Evolutionary conservation across 2,329 filamentous ascomycete species (phyloP), one percentile per base, ranked within the genome.

Genomic region (Thyridium curvatum): DNA sequence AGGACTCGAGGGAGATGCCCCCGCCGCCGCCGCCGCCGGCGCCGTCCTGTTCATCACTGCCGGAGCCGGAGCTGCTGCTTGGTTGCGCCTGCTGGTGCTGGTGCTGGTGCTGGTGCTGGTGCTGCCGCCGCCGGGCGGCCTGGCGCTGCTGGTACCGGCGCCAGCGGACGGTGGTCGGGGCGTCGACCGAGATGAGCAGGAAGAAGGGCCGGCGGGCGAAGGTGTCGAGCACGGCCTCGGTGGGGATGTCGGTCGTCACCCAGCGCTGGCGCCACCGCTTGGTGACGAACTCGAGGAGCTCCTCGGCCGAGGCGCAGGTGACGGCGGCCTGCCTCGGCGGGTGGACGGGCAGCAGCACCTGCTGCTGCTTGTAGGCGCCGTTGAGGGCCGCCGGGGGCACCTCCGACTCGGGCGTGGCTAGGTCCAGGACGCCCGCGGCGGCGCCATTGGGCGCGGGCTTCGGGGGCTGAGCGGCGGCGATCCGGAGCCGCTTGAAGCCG

Each of bases 111-210:
- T 32, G 16, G 37, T 10, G 26, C 34, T 8, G 17, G 30, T 39
- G 32, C 16, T 30, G 15, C 41, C 53, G 44, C 53, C 42, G n/a
- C n/a, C n/a, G n/a, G n/a, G n/a, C n/a, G n/a, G n/a, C n/a, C n/a
- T n/a, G 21, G 21, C 21, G 41, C 30, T 44, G 41, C 45, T 77
- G 79, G 66, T 85, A 89, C 34, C 93, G 83, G 51, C 76, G 72
- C 86, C 87, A 96, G 38, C 93, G 84, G 33, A 91, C 70, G 36
- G 77, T 84, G 34, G 96, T 73, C 2, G 93, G 93, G 4, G 90
- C 91, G 61, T 97, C 91, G 35, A 97, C 81, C 58, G 87, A 91
- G 54, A 98, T 71, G 28, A 97, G 77, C 36, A 98, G 74, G 69
- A 97, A 97, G 68, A 95, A 96, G 1, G 93, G 93, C 8, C 93